A percentile compares a stretch with the other conserved stretches of the same genome.
phyloP scores from a whole-genome alignment of 176 grass and related monocot species.

The Zizania latifolia region DNA sequence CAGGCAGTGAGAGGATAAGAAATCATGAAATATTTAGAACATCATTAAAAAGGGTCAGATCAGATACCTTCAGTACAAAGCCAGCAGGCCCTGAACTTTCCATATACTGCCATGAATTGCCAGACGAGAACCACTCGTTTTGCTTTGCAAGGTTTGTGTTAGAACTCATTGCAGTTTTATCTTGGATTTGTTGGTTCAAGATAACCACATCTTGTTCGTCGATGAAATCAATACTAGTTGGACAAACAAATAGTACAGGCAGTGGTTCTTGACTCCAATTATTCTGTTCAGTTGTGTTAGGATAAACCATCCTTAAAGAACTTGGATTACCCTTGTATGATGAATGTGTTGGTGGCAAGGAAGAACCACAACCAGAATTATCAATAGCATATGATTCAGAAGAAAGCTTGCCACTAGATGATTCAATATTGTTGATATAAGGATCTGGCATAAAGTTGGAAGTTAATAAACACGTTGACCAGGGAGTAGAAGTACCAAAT shows the following conservation, averaged over 20 bases:
- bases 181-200: conserved; percentile 27
- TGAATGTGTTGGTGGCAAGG: conserved; percentile 15
- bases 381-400: conserved; percentile 18
- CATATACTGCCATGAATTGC: conserved; percentile 19
- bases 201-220: conserved; percentile 7
- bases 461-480: background rate
- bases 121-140: conserved; percentile 28
- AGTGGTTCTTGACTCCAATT: conserved; percentile 24
- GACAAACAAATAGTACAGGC: conserved; percentile 30
- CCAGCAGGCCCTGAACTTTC: conserved; percentile 21
- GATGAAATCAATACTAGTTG: conserved; percentile 12
- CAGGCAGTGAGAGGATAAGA: background rate
- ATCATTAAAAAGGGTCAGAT: background rate
- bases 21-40: background rate
- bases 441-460: conserved; percentile 33
- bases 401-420: conserved; percentile 11
- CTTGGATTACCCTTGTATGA: conserved; percentile 17
- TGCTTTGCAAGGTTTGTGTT: background rate
- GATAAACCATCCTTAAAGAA: conserved; percentile 12
- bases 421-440: conserved; percentile 11
- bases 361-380: conserved; percentile 13
- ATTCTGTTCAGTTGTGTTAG: conserved; percentile 31
- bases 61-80: conserved; percentile 39
- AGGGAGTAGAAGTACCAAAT: background rate
- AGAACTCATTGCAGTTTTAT: conserved; percentile 5